Percentiles rank a stretch among this genome's conserved stretches.
These are phyloP conservation scores for Rhodotorula sp. DNA, from an alignment of 1,284 basidiomycete genomes.

Conservation along the genomic window DNA sequence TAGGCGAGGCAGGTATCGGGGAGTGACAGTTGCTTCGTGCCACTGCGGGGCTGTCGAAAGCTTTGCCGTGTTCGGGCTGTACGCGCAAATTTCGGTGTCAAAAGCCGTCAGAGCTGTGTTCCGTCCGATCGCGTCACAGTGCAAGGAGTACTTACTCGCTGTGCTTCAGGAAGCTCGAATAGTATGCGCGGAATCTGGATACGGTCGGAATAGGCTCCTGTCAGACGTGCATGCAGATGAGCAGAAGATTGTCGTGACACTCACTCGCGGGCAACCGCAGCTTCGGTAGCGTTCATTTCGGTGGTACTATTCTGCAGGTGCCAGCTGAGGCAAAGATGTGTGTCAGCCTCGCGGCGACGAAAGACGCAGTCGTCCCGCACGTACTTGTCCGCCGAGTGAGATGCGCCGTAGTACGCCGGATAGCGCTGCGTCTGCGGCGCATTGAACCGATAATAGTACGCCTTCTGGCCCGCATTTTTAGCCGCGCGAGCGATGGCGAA, in stretches of 20 bases:
- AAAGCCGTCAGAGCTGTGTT: no score
- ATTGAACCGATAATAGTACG: slow-evolving; percentile 11
- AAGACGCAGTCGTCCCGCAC: background rate
- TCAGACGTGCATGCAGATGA: background rate
- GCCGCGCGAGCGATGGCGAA: slow-evolving; percentile 9
- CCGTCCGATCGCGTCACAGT: no score
- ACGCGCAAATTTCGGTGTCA: no score
- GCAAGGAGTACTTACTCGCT: slow-evolving; percentile 2
- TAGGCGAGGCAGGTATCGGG: slow-evolving; percentile 13
- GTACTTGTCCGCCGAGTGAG: slow-evolving; percentile 10
- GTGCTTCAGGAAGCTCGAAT: slow-evolving; percentile 14
- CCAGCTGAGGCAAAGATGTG: background rate
- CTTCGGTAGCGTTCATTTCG: slow-evolving; percentile 8
- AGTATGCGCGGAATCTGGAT: slow-evolving; percentile 12
- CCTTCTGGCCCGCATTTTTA: background rate
- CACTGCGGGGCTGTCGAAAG: slow-evolving; percentile 4
- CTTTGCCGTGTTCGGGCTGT: slow-evolving; percentile 11
- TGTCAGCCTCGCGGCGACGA: background rate
- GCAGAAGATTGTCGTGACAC: background rate
- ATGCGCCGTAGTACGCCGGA: background rate
- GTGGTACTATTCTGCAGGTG: slow-evolving; percentile 13
- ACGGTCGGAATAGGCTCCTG: background rate
- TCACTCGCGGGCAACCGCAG: slow-evolving; percentile 12
- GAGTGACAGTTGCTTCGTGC: background rate
- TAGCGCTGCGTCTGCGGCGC: slow-evolving; percentile 6